Evolutionary conservation across 495 filamentous ascomycete species (phyloP).

Genomic region (Xylaria venustula): DNA sequence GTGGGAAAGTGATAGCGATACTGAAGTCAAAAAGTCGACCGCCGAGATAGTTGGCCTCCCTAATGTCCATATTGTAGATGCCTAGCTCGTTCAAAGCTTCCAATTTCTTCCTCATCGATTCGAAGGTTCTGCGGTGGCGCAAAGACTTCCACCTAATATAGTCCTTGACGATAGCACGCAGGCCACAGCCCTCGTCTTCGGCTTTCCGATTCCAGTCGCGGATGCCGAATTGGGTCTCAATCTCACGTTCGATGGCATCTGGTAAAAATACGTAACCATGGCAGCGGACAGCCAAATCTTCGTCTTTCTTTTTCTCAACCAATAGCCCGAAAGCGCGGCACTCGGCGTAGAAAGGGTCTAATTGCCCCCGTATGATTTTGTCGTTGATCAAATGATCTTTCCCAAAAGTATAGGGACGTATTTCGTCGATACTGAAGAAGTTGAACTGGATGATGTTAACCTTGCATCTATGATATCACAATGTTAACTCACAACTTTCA

Average conservation of each 20-base stretch:
- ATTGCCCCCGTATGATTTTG: background rate
- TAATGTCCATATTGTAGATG: background rate
- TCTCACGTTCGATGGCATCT: background rate
- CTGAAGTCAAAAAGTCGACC: conserved; percentile 5
- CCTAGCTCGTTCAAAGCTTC: background rate
- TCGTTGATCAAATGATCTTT: background rate
- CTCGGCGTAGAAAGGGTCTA: conserved; percentile 5
- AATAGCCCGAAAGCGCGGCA: conserved; percentile 4
- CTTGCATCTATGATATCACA: background rate
- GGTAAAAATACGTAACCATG: background rate
- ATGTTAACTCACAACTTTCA: background rate
- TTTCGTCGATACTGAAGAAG: background rate
- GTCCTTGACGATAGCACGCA: background rate
- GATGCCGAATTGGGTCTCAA: background rate
- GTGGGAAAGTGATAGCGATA: background rate
- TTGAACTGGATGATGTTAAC: background rate
- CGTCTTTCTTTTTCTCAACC: background rate
- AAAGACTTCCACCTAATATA: background rate
- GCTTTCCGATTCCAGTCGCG: background rate
- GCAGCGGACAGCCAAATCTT: background rate
- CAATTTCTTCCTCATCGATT: background rate
- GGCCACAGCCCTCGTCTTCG: background rate
- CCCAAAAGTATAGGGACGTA: background rate
- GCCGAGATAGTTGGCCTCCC: background rate
- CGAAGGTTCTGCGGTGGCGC: background rate